phyloP scores from a whole-genome alignment of 2,329 filamentous ascomycete species.

The Alternaria brassicae region DNA sequence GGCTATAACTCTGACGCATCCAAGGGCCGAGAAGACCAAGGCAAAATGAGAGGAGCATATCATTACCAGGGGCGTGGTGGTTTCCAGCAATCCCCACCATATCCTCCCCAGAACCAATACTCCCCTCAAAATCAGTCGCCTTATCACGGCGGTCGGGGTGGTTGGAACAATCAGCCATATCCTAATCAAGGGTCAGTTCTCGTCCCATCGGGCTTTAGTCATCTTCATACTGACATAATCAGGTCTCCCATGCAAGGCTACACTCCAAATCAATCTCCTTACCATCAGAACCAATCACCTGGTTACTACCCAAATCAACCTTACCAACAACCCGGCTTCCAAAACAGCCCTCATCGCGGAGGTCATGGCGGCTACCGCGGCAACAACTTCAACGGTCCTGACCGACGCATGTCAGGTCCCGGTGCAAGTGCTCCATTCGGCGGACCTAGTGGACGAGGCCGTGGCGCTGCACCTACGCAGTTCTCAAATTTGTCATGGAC shows the following conservation, averaged over 20 bases:
- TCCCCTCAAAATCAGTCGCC: slow-evolving; percentile 70
- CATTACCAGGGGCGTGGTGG: slow-evolving; percentile 48
- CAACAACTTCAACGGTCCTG: slow-evolving; percentile 54
- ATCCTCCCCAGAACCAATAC: slow-evolving; percentile 63
- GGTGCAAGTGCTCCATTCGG: slow-evolving; percentile 52
- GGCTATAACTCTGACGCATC: slow-evolving; percentile 43
- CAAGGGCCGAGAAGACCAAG: slow-evolving; percentile 34
- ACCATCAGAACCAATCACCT: slow-evolving; percentile 52
- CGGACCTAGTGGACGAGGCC: slow-evolving; percentile 58
- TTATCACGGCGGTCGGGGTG: slow-evolving; percentile 62
- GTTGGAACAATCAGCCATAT: slow-evolving; percentile 58
- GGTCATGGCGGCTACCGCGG: slow-evolving; percentile 65
- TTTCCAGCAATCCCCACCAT: slow-evolving; percentile 66
- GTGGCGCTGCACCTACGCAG: slow-evolving; percentile 57
- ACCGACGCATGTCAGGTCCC: slow-evolving; percentile 56
- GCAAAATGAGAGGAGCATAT: slow-evolving; percentile 48
- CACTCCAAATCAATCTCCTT: slow-evolving; percentile 63
- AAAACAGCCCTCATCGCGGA: slow-evolving; percentile 59
- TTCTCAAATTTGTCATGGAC: slow-evolving; percentile 78
- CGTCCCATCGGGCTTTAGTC: neutral
- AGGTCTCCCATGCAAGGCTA: slow-evolving; percentile 63
- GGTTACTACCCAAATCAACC: slow-evolving; percentile 60
- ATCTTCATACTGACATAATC: slow-evolving; percentile 34
- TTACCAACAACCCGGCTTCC: slow-evolving; percentile 64
- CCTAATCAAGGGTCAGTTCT: slow-evolving; percentile 59